Percentiles rank a stretch among this genome's conserved stretches.
Conservation (phyloP, 345 rosid genomes). For the Melaleuca alternifolia region DNA sequence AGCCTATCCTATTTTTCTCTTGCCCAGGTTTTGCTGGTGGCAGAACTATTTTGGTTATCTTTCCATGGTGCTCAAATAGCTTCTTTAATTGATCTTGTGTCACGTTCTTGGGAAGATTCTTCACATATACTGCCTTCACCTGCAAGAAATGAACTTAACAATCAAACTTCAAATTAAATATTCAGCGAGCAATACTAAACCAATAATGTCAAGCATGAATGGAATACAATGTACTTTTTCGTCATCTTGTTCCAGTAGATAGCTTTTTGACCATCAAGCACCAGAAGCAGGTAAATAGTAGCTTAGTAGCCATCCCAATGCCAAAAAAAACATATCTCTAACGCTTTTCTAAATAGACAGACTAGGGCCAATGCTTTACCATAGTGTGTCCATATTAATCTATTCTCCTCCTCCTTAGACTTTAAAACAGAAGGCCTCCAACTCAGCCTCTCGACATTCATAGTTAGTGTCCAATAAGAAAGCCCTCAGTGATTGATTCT, state of each 20-base stretch:
- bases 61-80: slow-evolving; percentile 78
- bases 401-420: background rate
- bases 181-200: background rate
- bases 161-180: background rate
- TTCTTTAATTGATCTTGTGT: slow-evolving; percentile 63
- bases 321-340: background rate
- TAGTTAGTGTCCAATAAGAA: background rate
- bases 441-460: background rate
- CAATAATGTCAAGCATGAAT: background rate
- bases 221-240: background rate
- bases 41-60: slow-evolving; percentile 64
- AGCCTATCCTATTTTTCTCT: slow-evolving; percentile 80
- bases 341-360: background rate
- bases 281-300: background rate
- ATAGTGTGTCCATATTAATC: background rate
- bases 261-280: background rate
- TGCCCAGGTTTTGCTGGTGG: slow-evolving; percentile 87
- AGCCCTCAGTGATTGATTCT: background rate
- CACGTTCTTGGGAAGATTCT: slow-evolving; percentile 74
- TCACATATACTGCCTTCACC: slow-evolving; percentile 90
- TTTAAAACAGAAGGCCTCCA: background rate
- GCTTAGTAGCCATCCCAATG: background rate
- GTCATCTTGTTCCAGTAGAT: background rate
- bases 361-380: background rate
- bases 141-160: slow-evolving; percentile 12